Evolutionary conservation across 345 rosid genomes (phyloP).

Genomic region (Syzygium jambos): DNA sequence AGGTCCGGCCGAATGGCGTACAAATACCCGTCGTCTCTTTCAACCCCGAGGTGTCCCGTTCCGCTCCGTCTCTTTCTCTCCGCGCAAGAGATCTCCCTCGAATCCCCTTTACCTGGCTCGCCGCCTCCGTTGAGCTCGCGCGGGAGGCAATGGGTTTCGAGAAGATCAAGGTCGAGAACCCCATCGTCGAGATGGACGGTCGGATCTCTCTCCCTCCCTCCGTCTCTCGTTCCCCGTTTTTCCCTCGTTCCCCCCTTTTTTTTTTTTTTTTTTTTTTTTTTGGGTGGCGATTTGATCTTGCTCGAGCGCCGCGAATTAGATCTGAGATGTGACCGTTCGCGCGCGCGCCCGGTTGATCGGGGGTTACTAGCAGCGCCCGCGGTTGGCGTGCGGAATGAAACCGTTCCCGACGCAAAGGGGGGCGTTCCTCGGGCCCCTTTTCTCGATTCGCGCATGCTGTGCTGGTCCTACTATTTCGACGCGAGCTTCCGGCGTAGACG

Average conservation of each 20-base stretch:
- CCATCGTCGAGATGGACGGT: conserved; percentile 99
- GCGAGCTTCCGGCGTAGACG: background rate
- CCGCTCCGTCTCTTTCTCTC: background rate
- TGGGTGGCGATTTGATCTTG: background rate
- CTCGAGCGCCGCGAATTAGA: background rate
- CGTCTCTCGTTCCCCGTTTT: background rate
- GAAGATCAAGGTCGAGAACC: conserved; percentile 91
- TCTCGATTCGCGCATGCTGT: background rate
- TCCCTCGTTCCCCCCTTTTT: too few relatives aligned
- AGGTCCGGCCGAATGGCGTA: background rate
- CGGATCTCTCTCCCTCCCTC: conserved; percentile 8
- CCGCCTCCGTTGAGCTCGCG: background rate
- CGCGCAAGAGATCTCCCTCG: background rate
- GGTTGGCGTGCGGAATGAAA: rapidly evolving
- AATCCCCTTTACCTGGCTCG: background rate
- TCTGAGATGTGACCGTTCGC: background rate
- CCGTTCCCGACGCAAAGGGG: background rate
- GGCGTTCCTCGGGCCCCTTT: background rate
- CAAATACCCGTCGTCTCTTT: background rate
- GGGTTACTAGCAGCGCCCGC: background rate
- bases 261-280: too few relatives aligned
- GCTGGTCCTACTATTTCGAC: background rate
- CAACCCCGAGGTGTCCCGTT: background rate
- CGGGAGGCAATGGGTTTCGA: conserved; percentile 44
- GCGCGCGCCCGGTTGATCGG: too few relatives aligned